These are phyloP conservation scores for Cyclanthera cordifolia DNA, from an alignment of 306 rosid genomes.

Conservation along the genomic window DNA sequence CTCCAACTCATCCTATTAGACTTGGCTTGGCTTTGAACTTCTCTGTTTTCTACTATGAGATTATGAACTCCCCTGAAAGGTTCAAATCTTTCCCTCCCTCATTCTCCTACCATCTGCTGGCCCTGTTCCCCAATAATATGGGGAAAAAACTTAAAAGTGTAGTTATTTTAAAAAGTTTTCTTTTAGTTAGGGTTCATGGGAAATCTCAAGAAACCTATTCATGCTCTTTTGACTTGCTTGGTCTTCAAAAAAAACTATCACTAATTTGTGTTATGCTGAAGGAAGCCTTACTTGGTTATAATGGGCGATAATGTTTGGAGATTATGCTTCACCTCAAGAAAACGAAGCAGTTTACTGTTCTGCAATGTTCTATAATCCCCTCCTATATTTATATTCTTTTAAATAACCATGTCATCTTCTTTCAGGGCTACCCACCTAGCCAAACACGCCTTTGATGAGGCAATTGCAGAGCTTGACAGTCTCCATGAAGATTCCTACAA, in stretches of 20 bases:
- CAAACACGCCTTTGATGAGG: conserved; percentile 35
- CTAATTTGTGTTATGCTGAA: background rate
- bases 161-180: background rate
- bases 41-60: conserved; percentile 68
- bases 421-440: conserved; percentile 36
- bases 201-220: background rate
- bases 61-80: conserved; percentile 66
- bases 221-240: background rate
- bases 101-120: background rate
- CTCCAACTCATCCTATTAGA: conserved; percentile 55
- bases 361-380: background rate
- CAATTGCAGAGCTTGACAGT: conserved; percentile 32
- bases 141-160: background rate
- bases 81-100: conserved; percentile 1
- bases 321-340: background rate
- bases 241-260: background rate
- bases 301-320: background rate
- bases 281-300: background rate
- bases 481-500: conserved; percentile 52
- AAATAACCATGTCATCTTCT: background rate
- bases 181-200: background rate
- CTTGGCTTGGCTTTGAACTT: conserved; percentile 58
- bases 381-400: background rate
- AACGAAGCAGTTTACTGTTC: background rate
- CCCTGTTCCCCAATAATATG: background rate